Evolutionary conservation across 202 grass and related monocot genomes (phyloP), one percentile per base, ranked within the genome.

Genomic region (Schoenoplectus triqueter): DNA sequence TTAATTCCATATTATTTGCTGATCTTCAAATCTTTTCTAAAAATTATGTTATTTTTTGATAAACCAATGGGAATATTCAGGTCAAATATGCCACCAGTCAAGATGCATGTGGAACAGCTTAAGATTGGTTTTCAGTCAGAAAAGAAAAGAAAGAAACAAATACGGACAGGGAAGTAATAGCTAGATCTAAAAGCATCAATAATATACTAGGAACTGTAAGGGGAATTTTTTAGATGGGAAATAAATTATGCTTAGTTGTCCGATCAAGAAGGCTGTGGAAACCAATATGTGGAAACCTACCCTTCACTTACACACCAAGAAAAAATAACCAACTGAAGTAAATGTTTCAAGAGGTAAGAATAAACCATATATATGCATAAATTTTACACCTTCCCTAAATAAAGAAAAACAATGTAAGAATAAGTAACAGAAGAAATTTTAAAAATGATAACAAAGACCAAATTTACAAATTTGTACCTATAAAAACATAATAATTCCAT

Each of bases 21-120:
- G 22, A 78, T 78, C 52, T 78, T 3, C 54, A 45, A 17, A 44
- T 61, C 5, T 42, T 60, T 78, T 15, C 56, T 45, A 44, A 17
- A 61, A 4, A 59, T 44, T 31, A 31, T 61, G 54, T 9, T 45
- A 59, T 31, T 6, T 79, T 44, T 62, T 79, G 11, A 82, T 68
- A 68, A 67, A 68, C 20, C 19, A 82, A 68, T 68, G 19, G 6
- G 9, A 67, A 82, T 82, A 82, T 82, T 45, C 60, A 10, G 80
- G 80, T 82, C 80, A 52, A 51, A 82, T 66, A 67, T 82, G 63
- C 63, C 80, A 66, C 2, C 4, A 1, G 45, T 51, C 7, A 82
- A 5, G 56, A 49, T 52, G 80, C 62, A 79, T 82, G 80, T 82
- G 80, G 20, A 82, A 54, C 80, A 82, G 62, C 45, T 59, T 31